These are phyloP conservation scores for Kluyveromyces sp. DNA, from an alignment of 1,139 yeast genomes.

Conservation along the genomic window DNA sequence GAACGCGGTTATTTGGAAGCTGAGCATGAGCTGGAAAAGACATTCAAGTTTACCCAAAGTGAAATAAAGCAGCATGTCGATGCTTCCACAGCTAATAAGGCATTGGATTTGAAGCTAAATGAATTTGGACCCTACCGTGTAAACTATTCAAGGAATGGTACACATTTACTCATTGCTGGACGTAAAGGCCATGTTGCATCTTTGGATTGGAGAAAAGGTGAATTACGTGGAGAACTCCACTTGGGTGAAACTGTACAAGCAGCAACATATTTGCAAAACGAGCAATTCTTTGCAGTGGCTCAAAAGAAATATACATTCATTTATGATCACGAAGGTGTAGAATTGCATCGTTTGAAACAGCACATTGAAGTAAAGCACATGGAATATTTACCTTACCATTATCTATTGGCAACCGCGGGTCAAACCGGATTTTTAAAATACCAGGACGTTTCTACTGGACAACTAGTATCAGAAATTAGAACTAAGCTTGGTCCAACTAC, in stretches of 20 bases:
- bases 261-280: slow-evolving; percentile 83
- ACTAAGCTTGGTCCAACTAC: slow-evolving; percentile 89
- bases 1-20: slow-evolving; percentile 82
- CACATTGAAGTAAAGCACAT: slow-evolving; percentile 78
- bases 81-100: slow-evolving; percentile 61
- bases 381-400: slow-evolving; percentile 91
- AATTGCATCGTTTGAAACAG: slow-evolving; percentile 83
- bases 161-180: slow-evolving; percentile 79
- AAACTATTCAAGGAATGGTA: slow-evolving; percentile 82
- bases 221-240: slow-evolving; percentile 70
- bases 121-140: slow-evolving; percentile 83
- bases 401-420: slow-evolving; percentile 79
- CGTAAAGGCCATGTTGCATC: slow-evolving; percentile 91
- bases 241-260: slow-evolving; percentile 85
- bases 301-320: slow-evolving; percentile 92
- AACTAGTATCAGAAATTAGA: slow-evolving; percentile 69
- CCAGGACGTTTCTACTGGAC: slow-evolving; percentile 94
- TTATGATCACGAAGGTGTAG: slow-evolving; percentile 85
- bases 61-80: slow-evolving; percentile 81
- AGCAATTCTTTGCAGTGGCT: slow-evolving; percentile 92
- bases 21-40: slow-evolving; percentile 83
- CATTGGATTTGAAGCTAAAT: slow-evolving; percentile 62
- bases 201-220: slow-evolving; percentile 92
- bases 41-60: slow-evolving; percentile 74
- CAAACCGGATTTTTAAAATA: slow-evolving; percentile 81